Base-by-base conservation (phyloP, 2,329 filamentous ascomycete species). In the Knufia fluminis region DNA sequence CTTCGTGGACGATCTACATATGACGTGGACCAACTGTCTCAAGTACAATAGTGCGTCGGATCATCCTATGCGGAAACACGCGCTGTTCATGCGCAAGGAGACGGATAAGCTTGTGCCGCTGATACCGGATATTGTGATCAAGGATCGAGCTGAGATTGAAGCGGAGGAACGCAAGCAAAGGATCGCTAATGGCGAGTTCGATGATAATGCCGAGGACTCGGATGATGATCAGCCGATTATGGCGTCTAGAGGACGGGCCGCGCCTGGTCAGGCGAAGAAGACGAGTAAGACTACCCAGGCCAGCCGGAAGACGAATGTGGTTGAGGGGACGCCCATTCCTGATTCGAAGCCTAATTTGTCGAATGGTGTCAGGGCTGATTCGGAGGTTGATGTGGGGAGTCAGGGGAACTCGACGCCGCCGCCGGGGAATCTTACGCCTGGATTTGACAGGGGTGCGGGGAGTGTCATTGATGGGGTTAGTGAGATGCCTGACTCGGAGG, bases 11-110 rank as follows among this genome's bases (percentile, higher is more conserved):
- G 92, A 98, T 64, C 75, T 98, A 8, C 91, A 94, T 64, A 72
- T 97, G 45, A 97, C 98, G 46, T 98, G 92, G 92, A 80, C 89
- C 50, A 98, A 98, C 63, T 98, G 92, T 65, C 74, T 98, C 49
- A 89, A 85, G 61, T 98, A 97, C 68, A 98, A 98, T 65, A 85
- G 87, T 57, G 89, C 94, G 55, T 83, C 88, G 59, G 82, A 82
- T 53, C 89, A 96, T 62, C 87, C 86, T 22, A 73, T 97, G 44
- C 80, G 92, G 38, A 89, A 92, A 63, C 94, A 96, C 75, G 92
- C 92, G 10, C 82, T 94, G 52, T 86, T 89, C 56, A 97, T 98
- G 92, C 82, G 89, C 58, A 97, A 92, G 64, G 90, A 97, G 68
- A 94, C 92, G 1, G 91, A 97, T 68, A 97, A 96, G 67, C 78